Evolutionary conservation across 2,329 filamentous ascomycete genomes (phyloP).

Genomic region (Chaetomium strumarium): DNA sequence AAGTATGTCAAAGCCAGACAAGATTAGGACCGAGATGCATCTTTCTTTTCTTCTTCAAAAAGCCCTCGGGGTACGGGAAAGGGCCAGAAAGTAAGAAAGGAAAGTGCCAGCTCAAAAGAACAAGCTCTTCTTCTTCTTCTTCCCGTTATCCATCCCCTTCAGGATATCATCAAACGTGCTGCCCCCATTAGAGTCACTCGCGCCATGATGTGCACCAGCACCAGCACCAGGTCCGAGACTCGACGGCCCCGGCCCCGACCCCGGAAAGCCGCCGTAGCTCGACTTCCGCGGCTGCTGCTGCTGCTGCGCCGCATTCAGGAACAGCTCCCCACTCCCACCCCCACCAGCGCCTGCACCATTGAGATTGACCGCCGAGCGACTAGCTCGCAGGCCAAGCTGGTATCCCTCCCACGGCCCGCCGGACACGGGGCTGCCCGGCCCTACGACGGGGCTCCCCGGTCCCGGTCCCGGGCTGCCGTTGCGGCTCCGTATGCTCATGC

Average conservation of each 20-base stretch:
- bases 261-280: slow-evolving; percentile 6
- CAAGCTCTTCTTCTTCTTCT: slow-evolving; percentile 28
- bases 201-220: neutral
- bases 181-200: slow-evolving; percentile 8
- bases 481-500: too few species aligned
- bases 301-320: neutral
- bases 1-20: slow-evolving; percentile 4
- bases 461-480: neutral
- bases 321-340: neutral
- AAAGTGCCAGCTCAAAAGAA: slow-evolving; percentile 20
- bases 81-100: too few species aligned
- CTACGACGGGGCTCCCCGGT: neutral
- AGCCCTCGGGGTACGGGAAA: too few species aligned
- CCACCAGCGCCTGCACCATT: neutral
- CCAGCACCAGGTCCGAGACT: neutral
- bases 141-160: slow-evolving; percentile 30
- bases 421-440: neutral
- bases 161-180: slow-evolving; percentile 35
- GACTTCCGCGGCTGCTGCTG: slow-evolving; percentile 10
- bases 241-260: neutral
- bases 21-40: too few species aligned
- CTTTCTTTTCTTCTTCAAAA: too few species aligned
- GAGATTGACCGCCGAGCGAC: slow-evolving; percentile 17
- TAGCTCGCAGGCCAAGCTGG: slow-evolving; percentile 7
- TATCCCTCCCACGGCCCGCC: neutral